Evolutionary conservation across 208 protist genomes (phyloP), one percentile per base, ranked within the genome.

Genomic region (Crithidia sp.): DNA sequence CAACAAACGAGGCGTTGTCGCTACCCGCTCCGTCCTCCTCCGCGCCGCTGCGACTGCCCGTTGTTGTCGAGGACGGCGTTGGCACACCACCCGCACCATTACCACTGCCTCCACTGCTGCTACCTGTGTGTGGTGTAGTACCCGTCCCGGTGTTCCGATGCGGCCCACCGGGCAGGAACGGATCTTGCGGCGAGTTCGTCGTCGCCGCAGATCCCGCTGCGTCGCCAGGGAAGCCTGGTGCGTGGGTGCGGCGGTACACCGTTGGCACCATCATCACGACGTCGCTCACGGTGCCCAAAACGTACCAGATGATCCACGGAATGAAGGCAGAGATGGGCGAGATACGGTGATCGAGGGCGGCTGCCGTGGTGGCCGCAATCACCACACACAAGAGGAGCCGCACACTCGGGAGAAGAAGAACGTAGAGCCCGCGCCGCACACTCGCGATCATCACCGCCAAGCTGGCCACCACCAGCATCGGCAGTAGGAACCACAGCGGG

Each of bases 401-500:
- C 58, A 50, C 12, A 5, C 47, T 69, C 28, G 78, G 61, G 14
- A 74, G 67, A 7, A 75, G 19, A 40, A 70, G 50, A 14, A 84
- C 63, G 58, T 79, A 68, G 49, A 69, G 49, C 6, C 56, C 49
- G 36, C 49, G 62, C 43, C 40, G 37, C 12, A 65, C 37, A 19
- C 72, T 77, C 16, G 54, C 41, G 37, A 60, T 47, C 62, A 77
- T 71, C 53, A 77, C 72, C 0, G 49, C 37, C 17, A 77, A 17
- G 45, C 67, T 79, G 16, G 73, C 53, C 47, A 81, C 36, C n/a
- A 86, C 14, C 7, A 83, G n/a, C 28, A 79, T 57, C 49, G 77
- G 56, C 7, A 80, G 47, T 16, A 84, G 57, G 19, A 74, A 37
- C 81, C 83, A 88, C 9, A 87, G 12, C n/a, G 86, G 86, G 2